A percentile compares a stretch with the other conserved stretches of the same genome.
Conservation (phyloP, 1,284 basidiomycete species). For the Marasmius fiardii region DNA sequence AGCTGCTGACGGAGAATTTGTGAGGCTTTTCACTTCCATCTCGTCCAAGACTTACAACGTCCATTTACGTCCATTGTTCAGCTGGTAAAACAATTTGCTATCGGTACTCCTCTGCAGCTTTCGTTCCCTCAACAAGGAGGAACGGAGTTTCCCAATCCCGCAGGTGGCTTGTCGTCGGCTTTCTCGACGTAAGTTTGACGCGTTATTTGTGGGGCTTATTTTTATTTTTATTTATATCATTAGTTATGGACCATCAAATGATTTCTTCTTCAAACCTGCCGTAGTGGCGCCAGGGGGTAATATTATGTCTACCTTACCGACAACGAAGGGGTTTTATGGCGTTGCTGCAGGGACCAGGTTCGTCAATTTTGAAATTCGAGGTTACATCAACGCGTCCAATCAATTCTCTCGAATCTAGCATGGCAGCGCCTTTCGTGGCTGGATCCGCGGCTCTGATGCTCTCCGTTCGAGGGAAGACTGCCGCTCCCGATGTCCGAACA, state of each 20-base stretch:
- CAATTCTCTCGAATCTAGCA: background rate
- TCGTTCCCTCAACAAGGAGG: background rate
- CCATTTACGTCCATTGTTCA: background rate
- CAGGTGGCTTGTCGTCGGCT: background rate
- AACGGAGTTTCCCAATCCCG: background rate
- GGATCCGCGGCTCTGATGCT: conserved; percentile 54
- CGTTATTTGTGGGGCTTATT: background rate
- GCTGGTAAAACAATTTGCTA: conserved; percentile 1
- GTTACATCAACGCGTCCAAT: background rate
- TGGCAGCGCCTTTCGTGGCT: conserved; percentile 27
- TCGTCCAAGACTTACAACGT: background rate
- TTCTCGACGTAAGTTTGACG: background rate
- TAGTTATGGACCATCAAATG: conserved; percentile 25
- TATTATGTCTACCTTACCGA: conserved; percentile 21
- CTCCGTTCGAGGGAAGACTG: conserved; percentile 35
- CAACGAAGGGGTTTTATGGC: background rate
- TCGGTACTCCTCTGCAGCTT: background rate
- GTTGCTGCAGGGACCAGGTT: background rate
- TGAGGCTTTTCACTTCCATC: background rate
- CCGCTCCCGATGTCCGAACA: conserved; percentile 25
- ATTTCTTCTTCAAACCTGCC: conserved; percentile 38
- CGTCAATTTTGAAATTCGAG: too few species aligned
- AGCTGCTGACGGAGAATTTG: conserved; percentile 10
- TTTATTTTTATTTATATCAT: background rate
- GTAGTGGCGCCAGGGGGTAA: conserved; percentile 41